Percentiles rank a stretch among this genome's conserved stretches.
phyloP scores from a whole-genome alignment of 345 rosid species.

The Hibiscus syriacus region DNA sequence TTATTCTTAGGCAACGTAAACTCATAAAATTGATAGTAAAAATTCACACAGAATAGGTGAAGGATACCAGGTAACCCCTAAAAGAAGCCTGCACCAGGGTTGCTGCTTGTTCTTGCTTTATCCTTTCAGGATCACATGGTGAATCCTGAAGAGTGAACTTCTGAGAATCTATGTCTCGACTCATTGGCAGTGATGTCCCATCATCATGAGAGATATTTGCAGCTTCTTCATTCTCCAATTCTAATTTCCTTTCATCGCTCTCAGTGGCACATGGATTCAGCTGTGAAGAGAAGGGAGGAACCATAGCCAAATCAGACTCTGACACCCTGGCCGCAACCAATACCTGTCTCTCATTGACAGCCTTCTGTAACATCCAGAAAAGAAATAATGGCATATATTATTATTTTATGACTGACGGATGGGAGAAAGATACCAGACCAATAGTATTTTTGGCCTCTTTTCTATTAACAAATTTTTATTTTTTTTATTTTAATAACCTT shows the following conservation, averaged over 20 bases:
- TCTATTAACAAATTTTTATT: not conserved
- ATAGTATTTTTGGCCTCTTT: not conserved
- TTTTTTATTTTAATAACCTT: not conserved
- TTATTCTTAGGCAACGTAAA: not conserved
- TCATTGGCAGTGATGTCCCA: slow-evolving; percentile 22
- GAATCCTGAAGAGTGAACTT: slow-evolving; percentile 16
- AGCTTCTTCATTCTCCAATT: slow-evolving; percentile 36
- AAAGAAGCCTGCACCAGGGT: slow-evolving; percentile 88
- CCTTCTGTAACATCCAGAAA: slow-evolving; percentile 31
- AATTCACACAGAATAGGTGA: not conserved
- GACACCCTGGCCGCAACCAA: slow-evolving; percentile 46
- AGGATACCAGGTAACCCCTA: slow-evolving; percentile 84
- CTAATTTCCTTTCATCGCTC: slow-evolving; percentile 34
- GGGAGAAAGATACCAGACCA: not conserved
- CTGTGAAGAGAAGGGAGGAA: slow-evolving; percentile 36
- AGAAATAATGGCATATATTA: not conserved
- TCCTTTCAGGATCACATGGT: slow-evolving; percentile 43
- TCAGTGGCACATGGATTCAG: slow-evolving; percentile 16
- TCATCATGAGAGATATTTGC: slow-evolving; percentile 33
- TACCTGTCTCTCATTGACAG: slow-evolving; percentile 37
- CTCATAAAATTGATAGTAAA: not conserved
- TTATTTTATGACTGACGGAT: not conserved
- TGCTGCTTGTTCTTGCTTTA: slow-evolving; percentile 59
- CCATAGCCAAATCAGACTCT: slow-evolving; percentile 40
- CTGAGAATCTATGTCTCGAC: slow-evolving; percentile 30